Percentiles rank a stretch among this genome's conserved stretches.
Conservation (phyloP, 306 rosid species). For the Bauhinia variegata region DNA sequence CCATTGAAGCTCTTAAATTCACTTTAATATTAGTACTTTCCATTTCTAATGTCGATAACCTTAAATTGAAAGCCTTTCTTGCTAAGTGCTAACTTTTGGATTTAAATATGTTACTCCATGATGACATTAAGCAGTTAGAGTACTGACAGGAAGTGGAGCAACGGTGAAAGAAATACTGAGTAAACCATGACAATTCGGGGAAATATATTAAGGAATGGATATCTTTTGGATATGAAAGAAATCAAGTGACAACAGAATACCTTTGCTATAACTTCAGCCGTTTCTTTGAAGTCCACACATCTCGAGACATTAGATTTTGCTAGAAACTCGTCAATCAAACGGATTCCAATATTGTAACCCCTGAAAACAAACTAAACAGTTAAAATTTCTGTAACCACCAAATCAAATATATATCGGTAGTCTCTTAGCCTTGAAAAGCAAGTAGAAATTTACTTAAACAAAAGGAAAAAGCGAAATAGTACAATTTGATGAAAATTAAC, state of each 20-base stretch:
- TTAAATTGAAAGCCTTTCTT: no score
- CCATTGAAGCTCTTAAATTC: not conserved
- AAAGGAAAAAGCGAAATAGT: no score
- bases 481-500: no score
- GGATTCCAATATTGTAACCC: slow-evolving; percentile 95
- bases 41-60: no score
- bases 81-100: no score
- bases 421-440: no score
- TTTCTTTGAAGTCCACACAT: slow-evolving; percentile 93
- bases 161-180: slow-evolving; percentile 6
- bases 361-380: slow-evolving; percentile 47
- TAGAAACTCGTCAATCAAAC: slow-evolving; percentile 92
- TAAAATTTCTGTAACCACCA: not conserved
- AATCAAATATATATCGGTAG: not conserved
- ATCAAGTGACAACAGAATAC: slow-evolving; percentile 37
- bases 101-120: not conserved
- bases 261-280: slow-evolving; percentile 97
- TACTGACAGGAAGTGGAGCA: not conserved
- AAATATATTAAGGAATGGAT: no score
- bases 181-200: not conserved
- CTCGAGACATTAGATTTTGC: slow-evolving; percentile 95
- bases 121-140: not conserved
- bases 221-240: not conserved
- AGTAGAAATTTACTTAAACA: no score
- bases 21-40: no score